Percentiles rank a stretch among this genome's conserved stretches.
phyloP scores from a whole-genome alignment of 2,329 filamentous ascomycete species.

The Daldinia sp. region DNA sequence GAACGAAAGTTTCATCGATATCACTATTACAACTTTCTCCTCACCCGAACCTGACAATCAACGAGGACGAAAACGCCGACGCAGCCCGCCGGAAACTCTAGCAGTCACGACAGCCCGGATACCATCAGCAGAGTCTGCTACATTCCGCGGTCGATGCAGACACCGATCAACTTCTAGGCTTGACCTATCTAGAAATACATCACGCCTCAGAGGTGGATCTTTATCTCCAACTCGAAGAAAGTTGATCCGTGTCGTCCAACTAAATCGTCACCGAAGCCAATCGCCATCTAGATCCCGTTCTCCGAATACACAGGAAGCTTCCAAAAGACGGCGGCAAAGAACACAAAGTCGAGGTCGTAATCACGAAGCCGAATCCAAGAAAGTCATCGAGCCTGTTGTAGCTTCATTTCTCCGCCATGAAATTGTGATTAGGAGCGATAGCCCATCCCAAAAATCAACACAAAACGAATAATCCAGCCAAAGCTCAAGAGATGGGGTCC shows the following conservation, averaged over 20 bases:
- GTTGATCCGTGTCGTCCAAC: slow-evolving; percentile 57
- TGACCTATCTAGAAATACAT: slow-evolving; percentile 46
- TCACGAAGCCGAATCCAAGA: slow-evolving; percentile 39
- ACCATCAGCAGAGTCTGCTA: slow-evolving; percentile 55
- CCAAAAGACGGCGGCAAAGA: slow-evolving; percentile 53
- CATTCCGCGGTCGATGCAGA: slow-evolving; percentile 57
- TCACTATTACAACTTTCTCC: slow-evolving; percentile 44
- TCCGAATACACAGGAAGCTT: slow-evolving; percentile 40
- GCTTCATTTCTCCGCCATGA: slow-evolving; percentile 46
- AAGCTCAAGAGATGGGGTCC: background rate
- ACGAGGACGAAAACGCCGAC: slow-evolving; percentile 54
- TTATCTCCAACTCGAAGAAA: slow-evolving; percentile 58
- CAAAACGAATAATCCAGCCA: slow-evolving; percentile 30
- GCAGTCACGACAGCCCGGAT: slow-evolving; percentile 45
- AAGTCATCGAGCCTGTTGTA: slow-evolving; percentile 28
- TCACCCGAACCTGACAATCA: slow-evolving; percentile 53
- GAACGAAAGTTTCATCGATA: slow-evolving; percentile 46
- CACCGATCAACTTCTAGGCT: slow-evolving; percentile 55
- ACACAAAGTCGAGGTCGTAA: slow-evolving; percentile 55
- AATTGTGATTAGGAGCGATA: slow-evolving; percentile 41
- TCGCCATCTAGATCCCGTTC: slow-evolving; percentile 56
- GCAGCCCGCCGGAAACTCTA: slow-evolving; percentile 49
- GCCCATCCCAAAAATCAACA: slow-evolving; percentile 34
- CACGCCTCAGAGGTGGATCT: slow-evolving; percentile 47
- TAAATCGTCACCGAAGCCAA: slow-evolving; percentile 59